Conservation (phyloP, 2,329 filamentous ascomycete genomes). For the Hypoxylon sp. region DNA sequence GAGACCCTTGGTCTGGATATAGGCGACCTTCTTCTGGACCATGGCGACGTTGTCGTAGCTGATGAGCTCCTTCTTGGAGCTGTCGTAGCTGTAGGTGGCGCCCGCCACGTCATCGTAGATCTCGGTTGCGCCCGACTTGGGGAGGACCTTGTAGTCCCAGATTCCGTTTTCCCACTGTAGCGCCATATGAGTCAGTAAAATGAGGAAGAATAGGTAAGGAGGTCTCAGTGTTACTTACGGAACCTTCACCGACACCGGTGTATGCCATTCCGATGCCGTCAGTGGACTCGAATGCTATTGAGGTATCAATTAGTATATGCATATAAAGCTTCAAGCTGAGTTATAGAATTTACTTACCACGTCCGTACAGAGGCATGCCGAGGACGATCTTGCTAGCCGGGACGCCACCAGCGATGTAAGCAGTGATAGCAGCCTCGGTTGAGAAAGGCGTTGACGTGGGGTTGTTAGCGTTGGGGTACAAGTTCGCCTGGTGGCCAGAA, state of each 20-base stretch:
- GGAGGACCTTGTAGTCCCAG: slow-evolving; percentile 87
- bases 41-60: slow-evolving; percentile 78
- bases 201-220: too few species aligned
- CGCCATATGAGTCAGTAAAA: background rate
- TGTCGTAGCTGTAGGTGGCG: slow-evolving; percentile 81
- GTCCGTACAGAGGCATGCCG: slow-evolving; percentile 86
- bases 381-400: slow-evolving; percentile 77
- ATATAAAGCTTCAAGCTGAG: background rate
- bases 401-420: slow-evolving; percentile 76
- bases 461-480: slow-evolving; percentile 70
- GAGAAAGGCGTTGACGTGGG: slow-evolving; percentile 77
- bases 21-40: slow-evolving; percentile 73
- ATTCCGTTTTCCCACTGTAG: slow-evolving; percentile 78
- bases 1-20: slow-evolving; percentile 73
- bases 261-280: slow-evolving; percentile 76
- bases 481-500: slow-evolving; percentile 79
- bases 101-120: slow-evolving; percentile 69
- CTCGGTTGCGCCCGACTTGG: slow-evolving; percentile 71
- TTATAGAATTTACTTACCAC: slow-evolving; percentile 50
- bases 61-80: slow-evolving; percentile 72
- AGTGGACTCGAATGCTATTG: slow-evolving; percentile 70
- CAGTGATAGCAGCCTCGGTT: slow-evolving; percentile 74
- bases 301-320: background rate
- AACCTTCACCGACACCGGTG: slow-evolving; percentile 73
- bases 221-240: slow-evolving; percentile 9